phyloP scores from a whole-genome alignment of 2,329 filamentous ascomycete genomes.

The Diaporthe vexans region DNA sequence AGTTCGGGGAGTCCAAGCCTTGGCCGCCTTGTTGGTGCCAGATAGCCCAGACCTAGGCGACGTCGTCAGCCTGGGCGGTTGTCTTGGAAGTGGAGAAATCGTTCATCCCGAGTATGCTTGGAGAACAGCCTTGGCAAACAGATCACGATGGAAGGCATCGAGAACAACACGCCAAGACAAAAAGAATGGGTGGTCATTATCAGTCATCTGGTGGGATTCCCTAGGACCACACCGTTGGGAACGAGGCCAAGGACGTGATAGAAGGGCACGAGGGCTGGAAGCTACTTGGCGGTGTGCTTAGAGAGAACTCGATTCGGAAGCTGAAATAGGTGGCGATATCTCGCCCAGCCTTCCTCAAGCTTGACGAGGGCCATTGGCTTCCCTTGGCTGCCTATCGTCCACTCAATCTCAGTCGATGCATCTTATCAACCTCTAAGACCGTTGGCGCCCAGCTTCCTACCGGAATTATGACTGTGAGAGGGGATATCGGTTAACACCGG shows the following conservation, averaged over 20 bases:
- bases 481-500: neutral
- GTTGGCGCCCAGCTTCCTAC: constrained; percentile 25
- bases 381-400: constrained; percentile 14
- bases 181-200: neutral
- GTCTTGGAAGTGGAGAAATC: constrained; percentile 21
- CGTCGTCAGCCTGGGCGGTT: neutral
- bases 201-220: neutral
- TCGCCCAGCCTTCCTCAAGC: constrained; percentile 23
- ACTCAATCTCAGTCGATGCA: neutral
- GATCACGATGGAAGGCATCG: neutral
- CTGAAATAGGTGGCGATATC: constrained; percentile 8
- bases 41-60: constrained; percentile 2
- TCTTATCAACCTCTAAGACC: neutral
- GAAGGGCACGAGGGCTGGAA: neutral
- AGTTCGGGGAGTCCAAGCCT: neutral
- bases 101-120: neutral
- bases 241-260: neutral
- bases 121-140: neutral
- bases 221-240: neutral
- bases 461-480: neutral
- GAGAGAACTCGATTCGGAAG: neutral
- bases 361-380: constrained; percentile 1
- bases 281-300: neutral
- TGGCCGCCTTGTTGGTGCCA: constrained; percentile 1
- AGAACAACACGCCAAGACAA: neutral